Percentiles rank a stretch among this genome's conserved stretches.
Conservation (phyloP, 108 stramenopile genomes). For the Phaeodactylum tricornutum region DNA sequence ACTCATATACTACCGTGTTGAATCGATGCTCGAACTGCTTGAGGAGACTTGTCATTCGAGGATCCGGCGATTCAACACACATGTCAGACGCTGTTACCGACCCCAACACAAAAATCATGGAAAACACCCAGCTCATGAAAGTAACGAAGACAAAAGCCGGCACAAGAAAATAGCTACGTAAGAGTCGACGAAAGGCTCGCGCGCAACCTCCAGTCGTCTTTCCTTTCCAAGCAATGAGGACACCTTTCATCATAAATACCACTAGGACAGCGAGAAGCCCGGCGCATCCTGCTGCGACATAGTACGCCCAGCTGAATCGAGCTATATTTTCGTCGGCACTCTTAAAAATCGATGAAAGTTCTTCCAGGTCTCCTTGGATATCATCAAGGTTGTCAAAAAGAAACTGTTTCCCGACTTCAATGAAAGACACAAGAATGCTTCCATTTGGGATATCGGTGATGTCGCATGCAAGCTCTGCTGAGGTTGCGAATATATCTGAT, state of each 20-base stretch:
- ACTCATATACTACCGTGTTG: background rate
- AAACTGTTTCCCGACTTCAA: background rate
- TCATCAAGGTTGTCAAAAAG: background rate
- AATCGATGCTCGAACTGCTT: no score
- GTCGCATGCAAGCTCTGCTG: background rate
- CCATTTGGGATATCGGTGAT: background rate
- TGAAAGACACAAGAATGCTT: background rate
- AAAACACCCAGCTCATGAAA: conserved; percentile 1
- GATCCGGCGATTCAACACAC: conserved; percentile 1
- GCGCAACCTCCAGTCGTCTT: background rate
- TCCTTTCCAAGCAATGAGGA: background rate
- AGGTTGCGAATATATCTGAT: background rate
- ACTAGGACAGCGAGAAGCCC: background rate
- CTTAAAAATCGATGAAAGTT: background rate
- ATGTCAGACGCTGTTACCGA: background rate
- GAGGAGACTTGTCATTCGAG: no score
- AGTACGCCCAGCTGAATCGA: conserved; percentile 1
- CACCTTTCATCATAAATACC: background rate
- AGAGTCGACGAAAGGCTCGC: background rate
- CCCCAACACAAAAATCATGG: conserved; percentile 3
- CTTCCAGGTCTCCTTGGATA: background rate
- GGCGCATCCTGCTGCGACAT: background rate
- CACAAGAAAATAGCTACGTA: background rate
- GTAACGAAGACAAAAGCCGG: background rate
- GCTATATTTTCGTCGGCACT: background rate